phyloP scores from a whole-genome alignment of 495 filamentous ascomycete species.

The Neurospora hispaniola region DNA sequence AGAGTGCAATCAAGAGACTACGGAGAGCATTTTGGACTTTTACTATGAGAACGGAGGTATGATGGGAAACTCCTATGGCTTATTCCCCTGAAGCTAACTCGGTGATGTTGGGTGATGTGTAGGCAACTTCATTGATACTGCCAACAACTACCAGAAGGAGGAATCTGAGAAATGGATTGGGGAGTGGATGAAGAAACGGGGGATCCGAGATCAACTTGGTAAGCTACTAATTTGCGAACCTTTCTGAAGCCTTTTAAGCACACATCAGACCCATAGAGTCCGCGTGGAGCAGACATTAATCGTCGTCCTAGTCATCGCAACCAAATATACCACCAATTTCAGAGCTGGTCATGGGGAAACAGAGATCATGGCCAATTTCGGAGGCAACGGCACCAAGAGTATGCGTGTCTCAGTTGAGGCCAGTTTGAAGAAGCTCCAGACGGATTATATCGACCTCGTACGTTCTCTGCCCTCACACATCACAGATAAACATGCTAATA shows the following conservation, averaged over 20 bases:
- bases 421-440: slow-evolving; percentile 51
- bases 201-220: slow-evolving; percentile 31
- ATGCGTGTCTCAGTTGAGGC: slow-evolving; percentile 42
- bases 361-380: slow-evolving; percentile 44
- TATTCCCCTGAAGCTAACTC: neutral
- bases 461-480: neutral
- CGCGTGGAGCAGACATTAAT: neutral
- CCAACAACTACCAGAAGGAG: slow-evolving; percentile 57
- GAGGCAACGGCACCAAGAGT: slow-evolving; percentile 50
- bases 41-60: slow-evolving; percentile 44
- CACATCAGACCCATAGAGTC: neutral
- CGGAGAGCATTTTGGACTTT: slow-evolving; percentile 56
- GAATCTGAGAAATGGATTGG: slow-evolving; percentile 65
- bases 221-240: neutral
- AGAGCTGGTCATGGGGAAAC: slow-evolving; percentile 23
- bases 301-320: slow-evolving; percentile 46
- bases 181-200: slow-evolving; percentile 55
- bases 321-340: slow-evolving; percentile 53
- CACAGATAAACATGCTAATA: neutral
- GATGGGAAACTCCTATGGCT: neutral
- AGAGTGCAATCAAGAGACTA: slow-evolving; percentile 47
- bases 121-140: slow-evolving; percentile 73
- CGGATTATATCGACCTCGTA: slow-evolving; percentile 54
- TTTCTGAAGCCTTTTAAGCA: neutral
- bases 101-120: neutral